These are phyloP conservation scores for Domatiomyces globalis DNA, from an alignment of 2,329 filamentous ascomycete genomes.

Conservation along the genomic window DNA sequence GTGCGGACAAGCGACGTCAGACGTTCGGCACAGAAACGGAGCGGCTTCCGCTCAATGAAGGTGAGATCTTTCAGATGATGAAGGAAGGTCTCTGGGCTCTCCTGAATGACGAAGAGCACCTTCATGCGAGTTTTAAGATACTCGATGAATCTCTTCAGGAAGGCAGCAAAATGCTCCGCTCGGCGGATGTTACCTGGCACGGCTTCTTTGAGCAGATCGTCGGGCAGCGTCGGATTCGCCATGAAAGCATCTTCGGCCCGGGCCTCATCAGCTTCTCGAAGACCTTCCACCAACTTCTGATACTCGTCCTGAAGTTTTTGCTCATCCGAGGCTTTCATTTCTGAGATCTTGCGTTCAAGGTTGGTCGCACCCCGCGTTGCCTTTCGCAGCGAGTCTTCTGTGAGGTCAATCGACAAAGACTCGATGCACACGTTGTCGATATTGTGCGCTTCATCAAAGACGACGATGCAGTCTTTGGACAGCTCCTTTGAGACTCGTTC, in stretches of 20 bases:
- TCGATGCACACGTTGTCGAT: constrained; percentile 99
- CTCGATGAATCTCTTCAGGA: constrained; percentile 92
- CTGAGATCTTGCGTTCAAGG: constrained; percentile 74
- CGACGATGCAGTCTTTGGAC: constrained; percentile 95
- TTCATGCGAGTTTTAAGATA: constrained; percentile 98
- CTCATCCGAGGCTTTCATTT: constrained; percentile 93
- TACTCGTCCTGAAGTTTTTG: constrained; percentile 93
- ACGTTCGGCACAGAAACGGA: constrained; percentile 85
- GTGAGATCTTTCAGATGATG: constrained; percentile 88
- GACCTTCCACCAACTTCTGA: constrained; percentile 80
- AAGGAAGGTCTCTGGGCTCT: constrained; percentile 88
- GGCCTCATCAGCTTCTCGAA: constrained; percentile 76
- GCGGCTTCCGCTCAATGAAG: constrained; percentile 91
- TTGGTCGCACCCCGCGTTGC: constrained; percentile 83
- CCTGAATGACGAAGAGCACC: constrained; percentile 90
- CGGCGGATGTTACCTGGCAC: constrained; percentile 91
- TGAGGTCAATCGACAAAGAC: constrained; percentile 89
- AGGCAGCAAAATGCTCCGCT: constrained; percentile 90
- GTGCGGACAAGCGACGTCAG: constrained; percentile 89
- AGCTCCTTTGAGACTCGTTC: constrained; percentile 89
- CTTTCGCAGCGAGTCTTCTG: constrained; percentile 82
- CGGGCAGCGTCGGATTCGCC: constrained; percentile 84
- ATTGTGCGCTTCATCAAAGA: constrained; percentile 97
- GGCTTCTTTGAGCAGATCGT: constrained; percentile 87
- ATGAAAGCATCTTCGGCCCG: constrained; percentile 93